Conservation (phyloP, 2,329 filamentous ascomycete species). For the Colletotrichum lini region DNA sequence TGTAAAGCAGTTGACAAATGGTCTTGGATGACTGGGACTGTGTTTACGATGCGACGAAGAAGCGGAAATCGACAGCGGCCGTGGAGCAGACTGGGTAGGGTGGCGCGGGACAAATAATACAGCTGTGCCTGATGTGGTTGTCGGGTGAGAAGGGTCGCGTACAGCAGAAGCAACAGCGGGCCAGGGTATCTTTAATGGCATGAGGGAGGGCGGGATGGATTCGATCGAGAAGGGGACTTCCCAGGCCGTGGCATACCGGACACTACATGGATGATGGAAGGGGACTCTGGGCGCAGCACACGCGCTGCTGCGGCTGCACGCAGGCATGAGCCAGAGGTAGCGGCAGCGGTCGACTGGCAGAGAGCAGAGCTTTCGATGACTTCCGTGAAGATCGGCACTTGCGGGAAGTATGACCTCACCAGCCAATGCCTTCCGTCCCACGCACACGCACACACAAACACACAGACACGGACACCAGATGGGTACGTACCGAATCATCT, state of each 20-base stretch:
- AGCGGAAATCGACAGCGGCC: not conserved
- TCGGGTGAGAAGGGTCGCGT: constrained; percentile 35
- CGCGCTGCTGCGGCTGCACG: constrained; percentile 1
- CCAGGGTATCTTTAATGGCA: constrained; percentile 37
- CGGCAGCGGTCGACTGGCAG: not conserved
- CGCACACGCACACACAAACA: not conserved
- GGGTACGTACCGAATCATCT: constrained; percentile 9
- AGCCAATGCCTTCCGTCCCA: constrained; percentile 23
- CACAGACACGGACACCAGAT: too few relatives aligned
- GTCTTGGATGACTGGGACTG: constrained; percentile 18
- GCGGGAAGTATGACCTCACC: constrained; percentile 44
- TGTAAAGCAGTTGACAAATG: not conserved
- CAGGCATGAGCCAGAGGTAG: constrained; percentile 5
- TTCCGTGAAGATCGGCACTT: constrained; percentile 43
- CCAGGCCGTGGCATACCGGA: not conserved
- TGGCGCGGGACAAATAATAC: constrained; percentile 37
- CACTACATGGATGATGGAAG: constrained; percentile 21
- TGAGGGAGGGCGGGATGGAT: constrained; percentile 21
- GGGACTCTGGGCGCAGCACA: constrained; percentile 10
- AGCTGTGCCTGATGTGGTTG: constrained; percentile 28
- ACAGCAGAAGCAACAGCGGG: constrained; percentile 15
- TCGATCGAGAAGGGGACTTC: constrained; percentile 10
- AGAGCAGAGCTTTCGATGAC: constrained; percentile 35
- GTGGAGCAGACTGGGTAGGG: constrained; percentile 11
- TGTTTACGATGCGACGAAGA: constrained; percentile 5